Conservation (phyloP, 306 rosid species). For the Hylodesmum podocarpum region DNA sequence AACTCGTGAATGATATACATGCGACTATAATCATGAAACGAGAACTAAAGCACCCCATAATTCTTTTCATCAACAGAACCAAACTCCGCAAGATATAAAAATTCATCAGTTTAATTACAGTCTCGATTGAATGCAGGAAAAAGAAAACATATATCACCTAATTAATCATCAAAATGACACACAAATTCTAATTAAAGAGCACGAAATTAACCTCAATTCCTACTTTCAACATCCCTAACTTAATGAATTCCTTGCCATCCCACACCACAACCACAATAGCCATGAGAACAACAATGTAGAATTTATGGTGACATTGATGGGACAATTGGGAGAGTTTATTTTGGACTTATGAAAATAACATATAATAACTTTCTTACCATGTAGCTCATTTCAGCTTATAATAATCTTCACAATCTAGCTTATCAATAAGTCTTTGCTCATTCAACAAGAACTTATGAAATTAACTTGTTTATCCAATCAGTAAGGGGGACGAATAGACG, state of each 20-base stretch:
- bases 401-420: background rate
- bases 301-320: background rate
- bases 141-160: conserved; percentile 2
- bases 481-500: conserved; percentile 62
- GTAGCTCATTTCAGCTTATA: background rate
- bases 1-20: background rate
- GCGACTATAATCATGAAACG: background rate
- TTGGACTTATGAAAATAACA: background rate
- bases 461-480: background rate
- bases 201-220: conserved; percentile 15
- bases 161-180: conserved; percentile 5
- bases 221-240: conserved; percentile 25
- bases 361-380: background rate
- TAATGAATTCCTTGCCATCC: background rate
- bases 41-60: background rate
- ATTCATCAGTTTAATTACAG: conserved; percentile 45
- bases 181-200: background rate
- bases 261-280: background rate
- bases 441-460: background rate
- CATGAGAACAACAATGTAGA: background rate
- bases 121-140: conserved; percentile 12
- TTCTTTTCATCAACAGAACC: background rate
- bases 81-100: conserved; percentile 31
- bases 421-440: background rate
- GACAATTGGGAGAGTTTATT: background rate